These are phyloP conservation scores for Chaetomiaceae sp. DNA, from an alignment of 2,329 filamentous ascomycete species.

Conservation along the genomic window DNA sequence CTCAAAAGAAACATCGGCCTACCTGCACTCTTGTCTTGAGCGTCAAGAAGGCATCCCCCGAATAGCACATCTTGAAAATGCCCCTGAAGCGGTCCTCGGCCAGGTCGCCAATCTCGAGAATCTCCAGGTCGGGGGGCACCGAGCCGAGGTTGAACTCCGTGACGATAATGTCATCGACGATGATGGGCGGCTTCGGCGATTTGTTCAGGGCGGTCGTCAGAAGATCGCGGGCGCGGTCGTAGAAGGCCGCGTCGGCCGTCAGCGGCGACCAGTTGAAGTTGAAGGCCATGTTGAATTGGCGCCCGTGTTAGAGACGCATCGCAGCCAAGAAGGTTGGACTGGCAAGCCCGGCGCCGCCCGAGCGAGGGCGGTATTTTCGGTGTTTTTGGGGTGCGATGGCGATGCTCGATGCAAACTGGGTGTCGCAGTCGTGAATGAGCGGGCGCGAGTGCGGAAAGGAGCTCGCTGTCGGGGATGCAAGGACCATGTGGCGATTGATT, in stretches of 20 bases:
- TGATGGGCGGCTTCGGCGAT: slow-evolving; percentile 94
- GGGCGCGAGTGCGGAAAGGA: background rate
- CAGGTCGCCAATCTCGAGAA: slow-evolving; percentile 94
- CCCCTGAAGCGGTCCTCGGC: slow-evolving; percentile 95
- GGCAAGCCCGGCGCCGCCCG: slow-evolving; percentile 15
- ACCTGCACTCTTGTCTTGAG: slow-evolving; percentile 92
- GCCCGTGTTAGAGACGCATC: slow-evolving; percentile 23
- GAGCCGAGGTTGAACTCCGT: slow-evolving; percentile 96
- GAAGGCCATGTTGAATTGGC: slow-evolving; percentile 81
- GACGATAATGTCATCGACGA: slow-evolving; percentile 98
- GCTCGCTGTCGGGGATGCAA: background rate
- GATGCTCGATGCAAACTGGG: background rate
- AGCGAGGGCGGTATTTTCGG: slow-evolving; percentile 2
- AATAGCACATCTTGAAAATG: slow-evolving; percentile 99
- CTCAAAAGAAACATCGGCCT: slow-evolving; percentile 35
- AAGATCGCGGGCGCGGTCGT: slow-evolving; percentile 85
- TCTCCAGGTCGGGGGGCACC: slow-evolving; percentile 90
- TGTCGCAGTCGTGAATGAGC: slow-evolving; percentile 1
- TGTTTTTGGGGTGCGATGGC: background rate
- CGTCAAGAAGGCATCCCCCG: slow-evolving; percentile 90
- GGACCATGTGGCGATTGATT: slow-evolving; percentile 1
- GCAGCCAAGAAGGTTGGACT: slow-evolving; percentile 18
- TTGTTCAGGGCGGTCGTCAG: slow-evolving; percentile 95
- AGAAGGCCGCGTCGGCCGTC: slow-evolving; percentile 88
- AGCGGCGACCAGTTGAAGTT: slow-evolving; percentile 99